A percentile compares a stretch with the other conserved stretches of the same genome.
Evolutionary conservation across 148 eudicot species (phyloP).

Genomic region (Chenopodium quinoa): DNA sequence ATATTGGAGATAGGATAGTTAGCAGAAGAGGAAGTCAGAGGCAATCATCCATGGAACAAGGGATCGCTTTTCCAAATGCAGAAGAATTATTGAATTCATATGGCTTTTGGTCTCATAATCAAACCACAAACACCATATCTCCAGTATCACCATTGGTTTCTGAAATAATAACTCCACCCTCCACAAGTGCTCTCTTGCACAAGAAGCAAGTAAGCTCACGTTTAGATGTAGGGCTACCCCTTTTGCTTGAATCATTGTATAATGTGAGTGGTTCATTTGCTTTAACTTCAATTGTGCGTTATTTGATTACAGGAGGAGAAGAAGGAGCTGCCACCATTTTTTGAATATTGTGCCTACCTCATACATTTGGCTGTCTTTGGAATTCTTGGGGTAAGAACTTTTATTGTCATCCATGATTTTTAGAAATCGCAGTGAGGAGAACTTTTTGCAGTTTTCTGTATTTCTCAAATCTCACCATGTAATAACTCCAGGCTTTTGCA

Average conservation of each 20-base stretch:
- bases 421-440: not conserved
- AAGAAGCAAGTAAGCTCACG: slow-evolving; percentile 44
- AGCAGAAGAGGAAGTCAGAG: slow-evolving; percentile 49
- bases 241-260: not conserved
- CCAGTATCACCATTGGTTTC: slow-evolving; percentile 30
- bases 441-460: not conserved
- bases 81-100: slow-evolving; percentile 33
- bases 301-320: slow-evolving; percentile 46
- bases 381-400: slow-evolving; percentile 55
- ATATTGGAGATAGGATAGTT: slow-evolving; percentile 65
- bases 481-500: not conserved
- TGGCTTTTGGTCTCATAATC: slow-evolving; percentile 29
- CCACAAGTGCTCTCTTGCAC: slow-evolving; percentile 38
- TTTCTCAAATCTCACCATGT: not conserved
- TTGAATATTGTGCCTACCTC: slow-evolving; percentile 53
- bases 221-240: not conserved
- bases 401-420: not conserved
- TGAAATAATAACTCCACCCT: slow-evolving; percentile 38
- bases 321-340: slow-evolving; percentile 36
- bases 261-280: not conserved
- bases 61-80: slow-evolving; percentile 40
- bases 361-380: slow-evolving; percentile 67
- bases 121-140: slow-evolving; percentile 16
- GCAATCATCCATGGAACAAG: slow-evolving; percentile 42
- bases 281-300: not conserved